These are phyloP conservation scores for Monosporozyma servazzii DNA, from an alignment of 805 yeast genomes.

Conservation along the genomic window DNA sequence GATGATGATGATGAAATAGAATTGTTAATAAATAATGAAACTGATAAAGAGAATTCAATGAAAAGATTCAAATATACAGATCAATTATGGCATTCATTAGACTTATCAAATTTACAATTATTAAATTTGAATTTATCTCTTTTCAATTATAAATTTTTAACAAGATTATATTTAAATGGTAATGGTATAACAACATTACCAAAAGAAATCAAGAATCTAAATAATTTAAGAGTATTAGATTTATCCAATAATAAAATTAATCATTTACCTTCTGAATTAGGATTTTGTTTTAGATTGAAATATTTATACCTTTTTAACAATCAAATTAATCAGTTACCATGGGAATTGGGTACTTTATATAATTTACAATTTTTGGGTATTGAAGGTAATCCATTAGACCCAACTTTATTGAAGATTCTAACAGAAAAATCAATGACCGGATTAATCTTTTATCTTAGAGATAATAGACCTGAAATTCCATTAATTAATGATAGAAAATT, in stretches of 20 bases:
- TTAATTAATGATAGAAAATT: slow-evolving; percentile 74
- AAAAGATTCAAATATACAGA: slow-evolving; percentile 35
- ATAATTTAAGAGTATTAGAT: slow-evolving; percentile 73
- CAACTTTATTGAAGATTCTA: slow-evolving; percentile 51
- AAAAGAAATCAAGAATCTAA: slow-evolving; percentile 52
- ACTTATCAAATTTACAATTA: slow-evolving; percentile 83
- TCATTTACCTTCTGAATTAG: slow-evolving; percentile 75
- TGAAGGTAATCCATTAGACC: slow-evolving; percentile 84
- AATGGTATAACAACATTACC: slow-evolving; percentile 70
- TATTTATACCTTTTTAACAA: slow-evolving; percentile 86
- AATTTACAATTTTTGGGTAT: slow-evolving; percentile 82
- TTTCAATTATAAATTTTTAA: slow-evolving; percentile 75
- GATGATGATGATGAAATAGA: slow-evolving; percentile 48
- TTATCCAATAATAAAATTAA: slow-evolving; percentile 67
- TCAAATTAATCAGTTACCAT: slow-evolving; percentile 64
- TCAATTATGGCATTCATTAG: slow-evolving; percentile 92
- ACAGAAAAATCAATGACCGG: slow-evolving; percentile 81
- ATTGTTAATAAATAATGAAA: slow-evolving; percentile 9
- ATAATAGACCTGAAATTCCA: slow-evolving; percentile 58
- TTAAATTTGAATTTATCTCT: slow-evolving; percentile 59
- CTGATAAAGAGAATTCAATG: slow-evolving; percentile 8
- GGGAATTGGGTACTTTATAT: slow-evolving; percentile 75
- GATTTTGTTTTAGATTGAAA: slow-evolving; percentile 68
- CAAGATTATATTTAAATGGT: slow-evolving; percentile 79
- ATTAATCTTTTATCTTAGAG: slow-evolving; percentile 71